Evolutionary conservation across 495 filamentous ascomycete genomes (phyloP).

Genomic region (Lindgomyces ingoldianus): DNA sequence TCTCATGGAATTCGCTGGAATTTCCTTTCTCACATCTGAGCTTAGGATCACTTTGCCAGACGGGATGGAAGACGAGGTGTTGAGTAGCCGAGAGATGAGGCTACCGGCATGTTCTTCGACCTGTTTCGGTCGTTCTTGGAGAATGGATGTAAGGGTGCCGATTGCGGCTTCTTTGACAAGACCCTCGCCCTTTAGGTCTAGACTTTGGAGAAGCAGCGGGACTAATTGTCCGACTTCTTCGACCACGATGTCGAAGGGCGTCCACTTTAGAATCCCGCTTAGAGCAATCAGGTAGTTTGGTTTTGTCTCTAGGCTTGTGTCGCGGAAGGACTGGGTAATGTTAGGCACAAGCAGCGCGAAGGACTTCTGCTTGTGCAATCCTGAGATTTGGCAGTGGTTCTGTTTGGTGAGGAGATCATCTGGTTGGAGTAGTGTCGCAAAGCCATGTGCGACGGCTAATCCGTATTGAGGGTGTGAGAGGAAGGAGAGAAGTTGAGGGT

Average conservation of each 20-base stretch:
- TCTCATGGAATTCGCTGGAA: conserved; percentile 35
- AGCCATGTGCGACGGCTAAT: conserved; percentile 55
- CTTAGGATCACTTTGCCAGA: background rate
- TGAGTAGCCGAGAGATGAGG: conserved; percentile 61
- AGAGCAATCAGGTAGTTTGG: conserved; percentile 67
- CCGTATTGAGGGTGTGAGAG: conserved; percentile 55
- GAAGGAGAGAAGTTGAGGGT: conserved; percentile 57
- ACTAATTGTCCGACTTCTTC: conserved; percentile 60
- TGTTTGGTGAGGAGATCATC: conserved; percentile 65
- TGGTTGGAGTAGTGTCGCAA: conserved; percentile 61
- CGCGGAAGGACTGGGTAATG: conserved; percentile 58
- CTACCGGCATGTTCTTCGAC: conserved; percentile 62
- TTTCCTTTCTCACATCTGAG: conserved; percentile 16
- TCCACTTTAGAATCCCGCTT: conserved; percentile 62
- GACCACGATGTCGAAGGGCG: conserved; percentile 61
- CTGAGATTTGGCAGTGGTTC: conserved; percentile 65
- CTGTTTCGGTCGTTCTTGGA: conserved; percentile 57
- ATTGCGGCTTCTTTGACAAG: conserved; percentile 66
- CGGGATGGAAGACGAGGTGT: conserved; percentile 37
- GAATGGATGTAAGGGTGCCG: conserved; percentile 59
- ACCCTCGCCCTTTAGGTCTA: conserved; percentile 59
- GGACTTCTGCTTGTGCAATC: conserved; percentile 65
- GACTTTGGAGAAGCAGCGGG: conserved; percentile 68
- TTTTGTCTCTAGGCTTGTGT: conserved; percentile 51
- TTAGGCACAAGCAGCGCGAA: conserved; percentile 63